Conservation (phyloP, 495 filamentous ascomycete genomes). For the Aspergillus haitiensis region DNA sequence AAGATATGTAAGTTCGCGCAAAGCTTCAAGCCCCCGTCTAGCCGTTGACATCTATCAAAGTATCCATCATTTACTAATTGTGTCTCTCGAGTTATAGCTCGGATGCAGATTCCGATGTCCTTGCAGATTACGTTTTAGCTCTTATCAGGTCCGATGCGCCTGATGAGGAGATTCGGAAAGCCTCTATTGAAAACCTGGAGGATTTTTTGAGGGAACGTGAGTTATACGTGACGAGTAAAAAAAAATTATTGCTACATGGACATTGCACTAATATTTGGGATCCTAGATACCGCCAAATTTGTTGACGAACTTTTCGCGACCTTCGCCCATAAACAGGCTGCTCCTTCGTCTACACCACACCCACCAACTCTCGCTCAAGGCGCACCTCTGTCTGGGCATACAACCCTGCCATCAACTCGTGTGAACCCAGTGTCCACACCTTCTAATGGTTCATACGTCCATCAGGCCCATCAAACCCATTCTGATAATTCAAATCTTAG, state of each 20-base stretch:
- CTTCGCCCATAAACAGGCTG: constrained; percentile 58
- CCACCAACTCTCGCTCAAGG: constrained; percentile 56
- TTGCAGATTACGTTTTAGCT: constrained; percentile 95
- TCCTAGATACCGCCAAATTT: constrained; percentile 67
- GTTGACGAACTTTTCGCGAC: constrained; percentile 81
- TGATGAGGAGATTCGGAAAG: constrained; percentile 67
- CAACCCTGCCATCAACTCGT: constrained; percentile 28
- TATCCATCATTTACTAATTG: not conserved
- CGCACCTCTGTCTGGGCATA: constrained; percentile 29
- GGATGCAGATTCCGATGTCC: constrained; percentile 91
- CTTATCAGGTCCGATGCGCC: constrained; percentile 78
- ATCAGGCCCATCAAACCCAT: constrained; percentile 17
- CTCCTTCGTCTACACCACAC: constrained; percentile 27
- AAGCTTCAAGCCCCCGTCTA: not conserved
- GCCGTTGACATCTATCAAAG: not conserved
- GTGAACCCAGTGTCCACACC: constrained; percentile 44
- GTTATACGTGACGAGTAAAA: constrained; percentile 20
- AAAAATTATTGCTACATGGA: not conserved
- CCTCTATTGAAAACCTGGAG: constrained; percentile 75
- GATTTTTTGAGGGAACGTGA: constrained; percentile 85
- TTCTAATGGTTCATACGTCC: constrained; percentile 28
- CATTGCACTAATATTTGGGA: not conserved
- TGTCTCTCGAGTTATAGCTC: constrained; percentile 54
- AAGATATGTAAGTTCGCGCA: constrained; percentile 70
- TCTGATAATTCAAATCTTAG: constrained; percentile 24